Percentiles rank a stretch among this genome's conserved stretches.
These are phyloP conservation scores for Sarocladiaceae sp. DNA, from an alignment of 2,329 filamentous ascomycete species.

Conservation along the genomic window DNA sequence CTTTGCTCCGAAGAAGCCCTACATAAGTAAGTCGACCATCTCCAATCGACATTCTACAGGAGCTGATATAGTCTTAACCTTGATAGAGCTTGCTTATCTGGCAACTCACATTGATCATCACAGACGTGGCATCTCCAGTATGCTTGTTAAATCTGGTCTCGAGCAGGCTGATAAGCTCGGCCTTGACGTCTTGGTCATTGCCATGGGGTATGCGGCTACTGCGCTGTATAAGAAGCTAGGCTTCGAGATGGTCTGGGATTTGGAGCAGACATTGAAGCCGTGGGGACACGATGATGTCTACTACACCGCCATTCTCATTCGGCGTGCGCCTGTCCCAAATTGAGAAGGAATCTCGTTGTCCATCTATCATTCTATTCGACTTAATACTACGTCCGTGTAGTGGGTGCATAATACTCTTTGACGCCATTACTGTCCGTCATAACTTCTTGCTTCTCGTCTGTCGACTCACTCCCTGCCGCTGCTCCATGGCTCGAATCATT, in stretches of 20 bases:
- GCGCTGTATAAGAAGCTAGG: conserved; percentile 17
- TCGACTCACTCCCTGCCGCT: no score
- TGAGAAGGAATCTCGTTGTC: no score
- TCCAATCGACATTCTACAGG: no score
- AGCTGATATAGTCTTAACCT: background rate
- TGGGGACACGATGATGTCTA: conserved; percentile 11
- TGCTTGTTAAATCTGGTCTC: conserved; percentile 22
- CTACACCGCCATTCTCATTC: conserved; percentile 10
- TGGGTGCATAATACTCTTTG: no score
- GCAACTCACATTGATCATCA: conserved; percentile 18
- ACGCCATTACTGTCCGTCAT: no score
- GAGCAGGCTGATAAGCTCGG: conserved; percentile 15
- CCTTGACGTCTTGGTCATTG: conserved; percentile 15
- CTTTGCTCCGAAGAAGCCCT: conserved; percentile 9
- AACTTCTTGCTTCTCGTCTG: no score
- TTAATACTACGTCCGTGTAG: no score
- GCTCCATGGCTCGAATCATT: no score
- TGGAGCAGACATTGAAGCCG: conserved; percentile 8
- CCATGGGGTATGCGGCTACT: conserved; percentile 15
- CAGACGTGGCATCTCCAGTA: conserved; percentile 27
- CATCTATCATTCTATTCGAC: no score
- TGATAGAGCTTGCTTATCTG: conserved; percentile 19
- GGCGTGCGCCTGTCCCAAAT: no score
- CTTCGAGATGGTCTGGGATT: conserved; percentile 12
- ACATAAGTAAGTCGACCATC: conserved; percentile 14